Conservation (phyloP, 805 yeast species). For the Scheffersomyces coipomensis region DNA sequence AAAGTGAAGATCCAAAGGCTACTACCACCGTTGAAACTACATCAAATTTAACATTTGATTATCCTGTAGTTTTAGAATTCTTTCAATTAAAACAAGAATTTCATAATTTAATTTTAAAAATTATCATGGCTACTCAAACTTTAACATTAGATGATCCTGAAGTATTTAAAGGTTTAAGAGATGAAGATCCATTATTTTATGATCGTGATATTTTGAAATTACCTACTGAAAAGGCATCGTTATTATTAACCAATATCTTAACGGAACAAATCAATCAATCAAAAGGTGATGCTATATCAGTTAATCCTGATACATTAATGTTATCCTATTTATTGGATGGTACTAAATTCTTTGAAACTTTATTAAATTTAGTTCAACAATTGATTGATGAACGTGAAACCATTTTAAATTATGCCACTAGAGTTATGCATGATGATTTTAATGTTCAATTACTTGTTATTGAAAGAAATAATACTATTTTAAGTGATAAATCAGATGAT, state of each 20-base stretch:
- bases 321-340: conserved; percentile 37
- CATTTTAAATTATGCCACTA: conserved; percentile 67
- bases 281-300: conserved; percentile 31
- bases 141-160: conserved; percentile 75
- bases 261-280: conserved; percentile 40
- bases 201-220: conserved; percentile 35
- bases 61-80: conserved; percentile 65
- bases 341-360: conserved; percentile 28
- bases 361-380: conserved; percentile 47
- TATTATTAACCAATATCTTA: conserved; percentile 45
- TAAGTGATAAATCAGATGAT: conserved; percentile 37
- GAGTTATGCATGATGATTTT: conserved; percentile 75
- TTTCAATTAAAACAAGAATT: conserved; percentile 70
- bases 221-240: conserved; percentile 51
- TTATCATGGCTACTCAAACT: conserved; percentile 67
- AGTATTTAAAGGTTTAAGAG: conserved; percentile 61
- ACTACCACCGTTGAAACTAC: not conserved
- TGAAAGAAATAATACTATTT: conserved; percentile 42
- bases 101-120: conserved; percentile 56
- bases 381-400: conserved; percentile 70
- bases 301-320: conserved; percentile 39
- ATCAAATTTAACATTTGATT: conserved; percentile 38
- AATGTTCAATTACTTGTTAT: conserved; percentile 56
- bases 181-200: conserved; percentile 47
- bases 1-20: conserved; percentile 1